A percentile compares a stretch with the other conserved stretches of the same genome.
These are phyloP conservation scores for Jackrogersella minutella DNA, from an alignment of 495 filamentous ascomycete genomes.

Conservation along the genomic window DNA sequence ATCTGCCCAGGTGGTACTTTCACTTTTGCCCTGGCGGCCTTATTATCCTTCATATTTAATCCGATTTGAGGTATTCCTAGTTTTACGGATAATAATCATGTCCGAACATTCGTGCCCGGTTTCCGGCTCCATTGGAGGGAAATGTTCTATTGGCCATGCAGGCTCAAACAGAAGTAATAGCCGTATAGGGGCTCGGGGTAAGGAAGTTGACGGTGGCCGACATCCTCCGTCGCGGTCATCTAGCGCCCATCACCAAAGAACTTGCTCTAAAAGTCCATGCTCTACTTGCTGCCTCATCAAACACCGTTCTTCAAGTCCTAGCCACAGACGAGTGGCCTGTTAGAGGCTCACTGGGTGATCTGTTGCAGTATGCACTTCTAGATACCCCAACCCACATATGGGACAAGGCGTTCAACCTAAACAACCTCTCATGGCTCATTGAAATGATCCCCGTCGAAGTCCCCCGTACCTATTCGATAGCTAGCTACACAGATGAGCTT, in stretches of 20 bases:
- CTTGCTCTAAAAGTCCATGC: conserved; percentile 53
- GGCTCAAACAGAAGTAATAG: conserved; percentile 31
- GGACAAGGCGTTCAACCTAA: conserved; percentile 56
- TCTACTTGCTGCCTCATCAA: conserved; percentile 56
- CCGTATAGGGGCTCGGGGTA: conserved; percentile 29
- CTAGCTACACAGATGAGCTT: conserved; percentile 54
- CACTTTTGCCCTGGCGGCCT: conserved; percentile 32
- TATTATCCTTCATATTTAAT: conserved; percentile 17
- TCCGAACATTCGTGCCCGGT: conserved; percentile 37
- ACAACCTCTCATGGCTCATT: conserved; percentile 54
- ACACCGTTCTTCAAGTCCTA: conserved; percentile 56
- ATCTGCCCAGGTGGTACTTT: conserved; percentile 34
- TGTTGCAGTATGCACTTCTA: conserved; percentile 53
- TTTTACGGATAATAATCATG: conserved; percentile 25
- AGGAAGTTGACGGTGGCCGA: conserved; percentile 55
- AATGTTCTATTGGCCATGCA: conserved; percentile 26
- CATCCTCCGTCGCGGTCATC: conserved; percentile 57
- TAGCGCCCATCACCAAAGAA: conserved; percentile 59
- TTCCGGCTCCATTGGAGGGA: conserved; percentile 30
- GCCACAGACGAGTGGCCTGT: conserved; percentile 60
- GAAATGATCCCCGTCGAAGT: conserved; percentile 58
- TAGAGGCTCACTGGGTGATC: conserved; percentile 55
- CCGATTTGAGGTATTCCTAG: conserved; percentile 4
- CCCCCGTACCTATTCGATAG: conserved; percentile 60
- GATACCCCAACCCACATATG: conserved; percentile 57